A percentile compares a stretch with the other conserved stretches of the same genome.
Conservation (phyloP, 768 basidiomycete species). For the Boletus fagicola region DNA sequence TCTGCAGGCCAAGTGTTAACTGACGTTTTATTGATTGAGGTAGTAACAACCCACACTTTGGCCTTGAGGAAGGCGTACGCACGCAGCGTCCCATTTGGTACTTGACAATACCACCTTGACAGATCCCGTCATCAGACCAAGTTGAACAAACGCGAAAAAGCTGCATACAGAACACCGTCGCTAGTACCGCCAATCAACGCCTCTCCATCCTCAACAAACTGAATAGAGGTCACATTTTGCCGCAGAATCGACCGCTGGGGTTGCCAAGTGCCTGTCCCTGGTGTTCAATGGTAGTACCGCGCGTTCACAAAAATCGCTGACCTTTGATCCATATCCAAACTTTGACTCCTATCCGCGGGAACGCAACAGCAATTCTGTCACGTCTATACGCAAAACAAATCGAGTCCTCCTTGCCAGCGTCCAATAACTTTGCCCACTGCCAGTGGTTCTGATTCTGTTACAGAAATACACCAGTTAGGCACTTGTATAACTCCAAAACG, state of each 20-base stretch:
- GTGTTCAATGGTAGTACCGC: slow-evolving; percentile 1
- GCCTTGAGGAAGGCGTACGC: slow-evolving; percentile 58
- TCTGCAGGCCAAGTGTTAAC: slow-evolving; percentile 34
- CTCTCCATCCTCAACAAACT: slow-evolving; percentile 61
- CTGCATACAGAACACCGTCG: slow-evolving; percentile 63
- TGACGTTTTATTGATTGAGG: neutral
- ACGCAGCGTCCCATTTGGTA: slow-evolving; percentile 64
- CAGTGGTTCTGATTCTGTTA: slow-evolving; percentile 49
- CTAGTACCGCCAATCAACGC: slow-evolving; percentile 67
- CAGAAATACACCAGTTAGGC: neutral
- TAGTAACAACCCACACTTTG: slow-evolving; percentile 47
- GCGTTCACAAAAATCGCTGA: slow-evolving; percentile 19
- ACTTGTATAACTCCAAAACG: neutral
- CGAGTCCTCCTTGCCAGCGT: slow-evolving; percentile 46
- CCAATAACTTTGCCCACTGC: slow-evolving; percentile 55
- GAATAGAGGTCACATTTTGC: slow-evolving; percentile 61
- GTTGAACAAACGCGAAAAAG: neutral
- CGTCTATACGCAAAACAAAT: slow-evolving; percentile 54
- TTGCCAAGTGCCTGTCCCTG: slow-evolving; percentile 55
- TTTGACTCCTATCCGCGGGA: slow-evolving; percentile 56
- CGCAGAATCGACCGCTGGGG: slow-evolving; percentile 61
- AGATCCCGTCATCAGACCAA: slow-evolving; percentile 11
- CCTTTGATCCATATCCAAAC: slow-evolving; percentile 65
- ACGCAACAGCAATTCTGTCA: slow-evolving; percentile 62
- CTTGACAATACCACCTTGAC: slow-evolving; percentile 62